phyloP scores from a whole-genome alignment of 2,329 filamentous ascomycete species.

The Bipolaris sorokiniana region DNA sequence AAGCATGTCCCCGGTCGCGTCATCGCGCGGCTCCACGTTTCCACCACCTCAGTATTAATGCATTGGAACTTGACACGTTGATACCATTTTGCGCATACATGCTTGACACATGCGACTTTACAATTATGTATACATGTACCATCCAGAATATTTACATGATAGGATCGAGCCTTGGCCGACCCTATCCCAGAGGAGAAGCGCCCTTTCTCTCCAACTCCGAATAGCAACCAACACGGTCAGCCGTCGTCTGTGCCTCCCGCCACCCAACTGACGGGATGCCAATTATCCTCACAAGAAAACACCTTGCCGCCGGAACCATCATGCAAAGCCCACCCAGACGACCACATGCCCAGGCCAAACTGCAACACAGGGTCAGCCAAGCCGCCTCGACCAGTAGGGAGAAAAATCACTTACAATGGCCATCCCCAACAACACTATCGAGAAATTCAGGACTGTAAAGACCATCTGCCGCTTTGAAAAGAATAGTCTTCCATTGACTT shows the following conservation, averaged over 20 bases:
- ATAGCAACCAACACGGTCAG: not conserved
- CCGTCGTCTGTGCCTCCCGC: constrained; percentile 7
- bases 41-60: constrained; percentile 4
- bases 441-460: constrained; percentile 54
- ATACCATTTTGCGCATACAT: not conserved
- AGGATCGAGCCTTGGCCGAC: not conserved
- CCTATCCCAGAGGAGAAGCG: not conserved
- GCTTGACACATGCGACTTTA: not conserved
- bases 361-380: constrained; percentile 10
- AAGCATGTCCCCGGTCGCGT: constrained; percentile 16
- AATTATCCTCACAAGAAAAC: constrained; percentile 43
- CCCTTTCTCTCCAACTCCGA: not conserved
- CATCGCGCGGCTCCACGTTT: constrained; percentile 21
- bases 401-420: constrained; percentile 31
- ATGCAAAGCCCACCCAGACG: constrained; percentile 32
- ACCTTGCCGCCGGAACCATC: constrained; percentile 32
- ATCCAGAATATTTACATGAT: not conserved
- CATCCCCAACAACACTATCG: constrained; percentile 49
- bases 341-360: constrained; percentile 40
- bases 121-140: not conserved
- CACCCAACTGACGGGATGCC: constrained; percentile 29
- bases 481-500: constrained; percentile 45
- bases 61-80: not conserved
- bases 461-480: constrained; percentile 50
- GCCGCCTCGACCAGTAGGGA: not conserved